Percentiles rank a stretch among this genome's conserved stretches.
Evolutionary conservation across 2,329 filamentous ascomycete genomes (phyloP).

Genomic region (Paraphaeosphaeria sporulosa): DNA sequence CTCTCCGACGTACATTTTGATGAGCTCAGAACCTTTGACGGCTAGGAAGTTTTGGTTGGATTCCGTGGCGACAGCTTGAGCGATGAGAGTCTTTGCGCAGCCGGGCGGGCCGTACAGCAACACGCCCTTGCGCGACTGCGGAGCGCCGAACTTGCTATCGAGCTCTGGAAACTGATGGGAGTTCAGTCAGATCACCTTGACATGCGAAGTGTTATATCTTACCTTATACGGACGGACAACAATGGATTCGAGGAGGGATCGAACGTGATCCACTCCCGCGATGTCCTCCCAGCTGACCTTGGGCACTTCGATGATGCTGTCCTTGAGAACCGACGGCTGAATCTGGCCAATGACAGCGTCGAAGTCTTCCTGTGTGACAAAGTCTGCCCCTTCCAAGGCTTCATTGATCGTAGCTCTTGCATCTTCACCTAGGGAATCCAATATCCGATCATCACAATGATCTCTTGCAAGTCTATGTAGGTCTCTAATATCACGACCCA

Average conservation of each 20-base stretch:
- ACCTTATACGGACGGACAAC: constrained; percentile 67
- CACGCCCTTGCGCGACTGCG: constrained; percentile 74
- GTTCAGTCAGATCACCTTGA: constrained; percentile 15
- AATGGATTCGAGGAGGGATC: constrained; percentile 65
- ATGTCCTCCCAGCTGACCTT: constrained; percentile 88
- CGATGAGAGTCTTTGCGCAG: constrained; percentile 92
- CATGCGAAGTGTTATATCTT: constrained; percentile 20
- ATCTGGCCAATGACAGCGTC: constrained; percentile 71
- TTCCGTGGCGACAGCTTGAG: constrained; percentile 89
- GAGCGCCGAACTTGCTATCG: constrained; percentile 43
- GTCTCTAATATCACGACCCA: constrained; percentile 75
- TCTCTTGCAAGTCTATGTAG: constrained; percentile 66
- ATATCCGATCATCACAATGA: constrained; percentile 33
- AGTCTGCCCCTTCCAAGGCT: constrained; percentile 26
- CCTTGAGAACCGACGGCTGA: constrained; percentile 85
- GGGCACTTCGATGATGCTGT: constrained; percentile 86
- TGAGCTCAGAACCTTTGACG: constrained; percentile 90
- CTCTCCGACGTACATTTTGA: constrained; percentile 97
- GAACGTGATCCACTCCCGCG: constrained; percentile 81
- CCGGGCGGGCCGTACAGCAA: constrained; percentile 92
- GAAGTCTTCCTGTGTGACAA: constrained; percentile 61
- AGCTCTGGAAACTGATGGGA: constrained; percentile 43
- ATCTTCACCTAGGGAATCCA: constrained; percentile 27
- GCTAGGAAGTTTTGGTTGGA: constrained; percentile 92
- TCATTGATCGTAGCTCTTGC: constrained; percentile 32